Evolutionary conservation across 345 rosid species (phyloP), one percentile per base, ranked within the genome.

Genomic region (Mallotus nudiflorus): DNA sequence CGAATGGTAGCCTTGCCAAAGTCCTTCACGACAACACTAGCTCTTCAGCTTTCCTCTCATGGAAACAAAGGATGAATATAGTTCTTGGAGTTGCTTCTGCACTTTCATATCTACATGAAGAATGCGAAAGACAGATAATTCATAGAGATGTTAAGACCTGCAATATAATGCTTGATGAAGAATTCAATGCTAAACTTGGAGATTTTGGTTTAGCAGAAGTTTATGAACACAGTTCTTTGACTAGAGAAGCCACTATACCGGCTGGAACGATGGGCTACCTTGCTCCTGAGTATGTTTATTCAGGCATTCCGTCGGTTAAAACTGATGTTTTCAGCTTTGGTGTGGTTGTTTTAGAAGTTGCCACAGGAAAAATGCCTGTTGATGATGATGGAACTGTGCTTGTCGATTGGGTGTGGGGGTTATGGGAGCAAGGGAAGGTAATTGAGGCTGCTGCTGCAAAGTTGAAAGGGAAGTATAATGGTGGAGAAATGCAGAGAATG

Each of bases 311-410:
- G 4, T 73, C 94, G 0, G 81, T 66, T 54, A 90, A 92, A 81
- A 77, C 91, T 0, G 94, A 90, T 42, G 96, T 90, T 69, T 92
- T 88, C 88, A 92, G 97, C 87, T 90, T 83, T 18, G 96, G 97
- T 0, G 88, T 92, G 55, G 96, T 92, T 73, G 68, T 85, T 35
- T 78, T 92, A 18, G 96, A 92, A 74, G 86, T 88, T 35, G 92
- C 87, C 15, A 78, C 96, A 0, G 96, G 96, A 29, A 84, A 80
- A 61, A 86, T 84, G 71, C 88, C 96, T 0, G 92, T 90, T 1
- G 92, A 76, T 3, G 87, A 79, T 33, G 82, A 80, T 2, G 88
- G 86, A 49, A 58, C 49, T 3, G 79, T 83, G 65, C 74, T 92
- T 56, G 89, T 88, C 51, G 96, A 92, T 78, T 68, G 85, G 83